Evolutionary conservation across 352 stramenopile genomes (phyloP).

Genomic region (Pelagophyceae sp.): DNA sequence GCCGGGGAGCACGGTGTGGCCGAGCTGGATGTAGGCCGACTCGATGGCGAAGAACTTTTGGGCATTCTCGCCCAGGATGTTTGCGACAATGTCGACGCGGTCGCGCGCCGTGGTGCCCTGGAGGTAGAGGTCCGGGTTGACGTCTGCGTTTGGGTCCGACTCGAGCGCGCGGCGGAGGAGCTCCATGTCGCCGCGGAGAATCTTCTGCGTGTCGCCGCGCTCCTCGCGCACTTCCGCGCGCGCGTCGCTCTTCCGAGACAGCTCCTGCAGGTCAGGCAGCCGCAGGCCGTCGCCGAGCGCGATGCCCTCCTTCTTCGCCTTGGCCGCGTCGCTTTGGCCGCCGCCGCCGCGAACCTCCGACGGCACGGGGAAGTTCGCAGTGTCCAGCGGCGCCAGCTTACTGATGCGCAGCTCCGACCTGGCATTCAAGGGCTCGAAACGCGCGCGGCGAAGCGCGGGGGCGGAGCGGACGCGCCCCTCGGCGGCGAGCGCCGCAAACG

Average conservation of each 20-base stretch:
- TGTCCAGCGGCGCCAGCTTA: too few relatives aligned
- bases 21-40: slow-evolving; percentile 16
- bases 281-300: too few relatives aligned
- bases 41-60: slow-evolving; percentile 14
- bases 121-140: not conserved
- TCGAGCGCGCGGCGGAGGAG: not conserved
- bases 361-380: too few relatives aligned
- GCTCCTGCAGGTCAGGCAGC: not conserved
- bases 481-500: too few relatives aligned
- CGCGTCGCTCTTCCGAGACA: not conserved
- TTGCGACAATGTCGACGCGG: not conserved
- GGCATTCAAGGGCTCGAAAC: too few relatives aligned
- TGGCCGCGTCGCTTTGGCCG: not conserved
- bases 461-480: too few relatives aligned
- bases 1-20: not conserved
- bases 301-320: not conserved
- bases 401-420: too few relatives aligned
- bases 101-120: not conserved
- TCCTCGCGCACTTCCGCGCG: not conserved
- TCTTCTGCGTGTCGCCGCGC: not conserved
- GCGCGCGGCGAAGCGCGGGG: too few relatives aligned
- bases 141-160: slow-evolving; percentile 15
- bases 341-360: too few relatives aligned
- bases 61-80: slow-evolving; percentile 5
- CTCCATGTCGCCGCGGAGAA: not conserved